phyloP scores from a whole-genome alignment of 169 alveolate species.

The Plasmodium vinckei region DNA sequence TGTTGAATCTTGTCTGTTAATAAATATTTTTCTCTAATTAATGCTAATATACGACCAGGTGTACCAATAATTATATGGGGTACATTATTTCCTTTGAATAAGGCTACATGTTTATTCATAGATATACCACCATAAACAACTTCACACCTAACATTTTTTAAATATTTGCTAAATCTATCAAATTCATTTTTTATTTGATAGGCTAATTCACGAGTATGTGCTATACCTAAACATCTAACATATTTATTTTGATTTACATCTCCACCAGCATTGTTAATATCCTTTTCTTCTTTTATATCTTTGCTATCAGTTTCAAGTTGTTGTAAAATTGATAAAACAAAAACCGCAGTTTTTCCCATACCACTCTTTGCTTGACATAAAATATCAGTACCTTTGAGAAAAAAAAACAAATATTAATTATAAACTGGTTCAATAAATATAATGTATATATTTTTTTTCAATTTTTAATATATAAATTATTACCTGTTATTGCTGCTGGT shows the following conservation, averaged over 20 bases:
- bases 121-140: conserved; percentile 99
- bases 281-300: conserved; percentile 80
- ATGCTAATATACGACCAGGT: conserved; percentile 99
- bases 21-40: conserved; percentile 93
- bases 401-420: not conserved
- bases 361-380: conserved; percentile 99
- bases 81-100: conserved; percentile 93
- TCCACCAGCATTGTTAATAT: conserved; percentile 77
- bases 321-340: conserved; percentile 97
- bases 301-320: conserved; percentile 93
- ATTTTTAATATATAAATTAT: not conserved
- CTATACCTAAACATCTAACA: conserved; percentile 94
- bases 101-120: conserved; percentile 93
- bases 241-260: conserved; percentile 79
- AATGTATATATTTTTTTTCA: not conserved
- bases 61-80: conserved; percentile 99
- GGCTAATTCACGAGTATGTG: conserved; percentile 99
- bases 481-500: conserved; percentile 98
- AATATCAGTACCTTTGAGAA: conserved; percentile 94
- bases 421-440: not conserved
- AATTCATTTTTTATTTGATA: conserved; percentile 99
- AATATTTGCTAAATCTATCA: conserved; percentile 96
- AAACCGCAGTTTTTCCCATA: conserved; percentile 99
- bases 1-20: conserved; percentile 94
- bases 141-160: conserved; percentile 94